A percentile compares a stretch with the other conserved stretches of the same genome.
Evolutionary conservation across 2,329 filamentous ascomycete genomes (phyloP).

Genomic region (Pezicula carpinea): DNA sequence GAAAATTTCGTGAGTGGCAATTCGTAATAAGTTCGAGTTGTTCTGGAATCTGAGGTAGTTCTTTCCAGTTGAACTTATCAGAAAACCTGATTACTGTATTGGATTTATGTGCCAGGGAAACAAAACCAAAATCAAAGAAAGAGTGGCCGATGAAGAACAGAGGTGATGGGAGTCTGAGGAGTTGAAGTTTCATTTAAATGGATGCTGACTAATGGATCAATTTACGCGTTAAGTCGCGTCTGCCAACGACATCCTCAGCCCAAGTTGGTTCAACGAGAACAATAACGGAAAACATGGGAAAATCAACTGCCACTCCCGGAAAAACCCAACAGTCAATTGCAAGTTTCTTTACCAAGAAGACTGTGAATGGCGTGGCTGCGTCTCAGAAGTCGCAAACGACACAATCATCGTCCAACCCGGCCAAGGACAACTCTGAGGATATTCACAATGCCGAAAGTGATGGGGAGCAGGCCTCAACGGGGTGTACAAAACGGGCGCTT

Average conservation of each 20-base stretch:
- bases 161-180: too few relatives aligned
- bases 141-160: too few relatives aligned
- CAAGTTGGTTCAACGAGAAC: neutral
- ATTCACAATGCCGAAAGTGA: conserved; percentile 26
- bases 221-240: conserved; percentile 1
- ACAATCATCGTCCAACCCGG: neutral
- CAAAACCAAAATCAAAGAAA: too few relatives aligned
- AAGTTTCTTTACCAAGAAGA: conserved; percentile 71
- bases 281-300: conserved; percentile 2
- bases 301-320: neutral
- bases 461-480: conserved; percentile 15
- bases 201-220: neutral
- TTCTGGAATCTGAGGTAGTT: too few relatives aligned
- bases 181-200: too few relatives aligned
- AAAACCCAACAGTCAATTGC: conserved; percentile 73
- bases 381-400: neutral
- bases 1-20: too few relatives aligned
- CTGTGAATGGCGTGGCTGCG: conserved; percentile 16
- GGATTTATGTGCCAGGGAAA: too few relatives aligned
- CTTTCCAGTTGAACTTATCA: too few relatives aligned
- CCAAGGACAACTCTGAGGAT: conserved; percentile 7
- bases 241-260: conserved; percentile 1
- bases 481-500: conserved; percentile 44
- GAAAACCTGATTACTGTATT: too few relatives aligned
- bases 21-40: too few relatives aligned